phyloP scores from a whole-genome alignment of 75 land plant genomes.

The Picea glauca region DNA sequence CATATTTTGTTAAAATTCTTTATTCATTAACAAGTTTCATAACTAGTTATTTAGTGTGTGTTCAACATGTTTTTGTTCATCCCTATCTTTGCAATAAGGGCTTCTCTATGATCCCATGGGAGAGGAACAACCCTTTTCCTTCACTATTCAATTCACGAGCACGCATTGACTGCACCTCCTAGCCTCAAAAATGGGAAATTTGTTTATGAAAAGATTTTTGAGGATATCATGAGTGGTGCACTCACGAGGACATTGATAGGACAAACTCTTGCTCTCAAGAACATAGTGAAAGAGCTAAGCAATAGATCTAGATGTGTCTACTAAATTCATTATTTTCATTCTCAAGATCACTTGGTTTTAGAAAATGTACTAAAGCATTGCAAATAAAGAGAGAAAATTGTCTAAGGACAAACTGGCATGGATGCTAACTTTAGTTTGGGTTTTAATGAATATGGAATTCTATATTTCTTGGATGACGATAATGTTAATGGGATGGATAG shows the following conservation, averaged over 20 bases:
- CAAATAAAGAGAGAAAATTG: conserved; percentile 22
- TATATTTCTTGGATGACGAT: conserved; percentile 52
- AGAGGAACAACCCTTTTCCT: too few species aligned
- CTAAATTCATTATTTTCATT: conserved; percentile 24
- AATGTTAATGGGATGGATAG: conserved; percentile 76
- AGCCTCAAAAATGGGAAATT: too few species aligned
- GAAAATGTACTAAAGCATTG: conserved; percentile 27
- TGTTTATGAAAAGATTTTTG: conserved; percentile 49
- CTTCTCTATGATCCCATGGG: too few species aligned
- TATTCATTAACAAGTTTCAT: too few species aligned
- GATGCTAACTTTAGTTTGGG: conserved; percentile 53
- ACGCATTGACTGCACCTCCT: too few species aligned
- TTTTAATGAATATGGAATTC: conserved; percentile 30
- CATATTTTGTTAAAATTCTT: too few species aligned
- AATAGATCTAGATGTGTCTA: conserved; percentile 20
- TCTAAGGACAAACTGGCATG: conserved; percentile 17
- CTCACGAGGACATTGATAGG: background rate
- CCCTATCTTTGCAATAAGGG: too few species aligned
- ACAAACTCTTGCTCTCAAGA: background rate
- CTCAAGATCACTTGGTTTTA: conserved; percentile 35
- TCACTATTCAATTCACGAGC: too few species aligned
- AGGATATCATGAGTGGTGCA: conserved; percentile 59
- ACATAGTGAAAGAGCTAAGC: background rate
- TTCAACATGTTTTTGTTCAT: too few species aligned
- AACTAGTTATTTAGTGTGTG: too few species aligned